A percentile compares a stretch with the other conserved stretches of the same genome.
These are phyloP conservation scores for Rhodotorula sphaerocarpa DNA, from an alignment of 768 basidiomycete species.

Conservation along the genomic window DNA sequence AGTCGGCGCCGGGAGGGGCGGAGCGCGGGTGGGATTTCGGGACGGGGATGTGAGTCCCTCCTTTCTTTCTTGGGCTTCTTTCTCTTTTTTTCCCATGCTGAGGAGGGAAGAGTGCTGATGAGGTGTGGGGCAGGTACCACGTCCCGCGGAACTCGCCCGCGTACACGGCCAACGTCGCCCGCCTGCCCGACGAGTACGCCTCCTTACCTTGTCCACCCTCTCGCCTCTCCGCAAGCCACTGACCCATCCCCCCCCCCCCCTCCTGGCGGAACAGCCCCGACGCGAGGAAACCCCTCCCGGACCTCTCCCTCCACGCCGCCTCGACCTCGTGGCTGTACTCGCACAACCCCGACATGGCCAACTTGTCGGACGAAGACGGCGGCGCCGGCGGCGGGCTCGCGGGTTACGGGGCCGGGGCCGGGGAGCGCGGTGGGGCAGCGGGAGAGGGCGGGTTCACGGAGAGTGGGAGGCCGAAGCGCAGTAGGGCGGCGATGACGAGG, in stretches of 20 bases:
- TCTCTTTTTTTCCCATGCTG: no score
- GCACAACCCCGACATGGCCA: not conserved
- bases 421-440: not conserved
- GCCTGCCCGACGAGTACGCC: not conserved
- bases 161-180: not conserved
- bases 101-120: no score
- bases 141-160: not conserved
- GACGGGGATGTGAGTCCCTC: not conserved
- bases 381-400: not conserved
- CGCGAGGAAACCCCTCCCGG: not conserved
- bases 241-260: not conserved
- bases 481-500: not conserved
- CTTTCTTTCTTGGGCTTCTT: no score
- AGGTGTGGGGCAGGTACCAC: slow-evolving; percentile 3
- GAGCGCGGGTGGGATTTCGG: not conserved
- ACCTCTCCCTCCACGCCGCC: not conserved
- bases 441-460: not conserved
- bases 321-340: not conserved
- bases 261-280: no score
- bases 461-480: not conserved
- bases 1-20: not conserved
- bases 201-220: not conserved
- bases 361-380: not conserved
- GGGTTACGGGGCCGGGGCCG: no score
- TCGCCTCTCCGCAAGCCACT: not conserved